These are phyloP conservation scores for Myrica gale DNA, from an alignment of 306 rosid species.

Conservation along the genomic window DNA sequence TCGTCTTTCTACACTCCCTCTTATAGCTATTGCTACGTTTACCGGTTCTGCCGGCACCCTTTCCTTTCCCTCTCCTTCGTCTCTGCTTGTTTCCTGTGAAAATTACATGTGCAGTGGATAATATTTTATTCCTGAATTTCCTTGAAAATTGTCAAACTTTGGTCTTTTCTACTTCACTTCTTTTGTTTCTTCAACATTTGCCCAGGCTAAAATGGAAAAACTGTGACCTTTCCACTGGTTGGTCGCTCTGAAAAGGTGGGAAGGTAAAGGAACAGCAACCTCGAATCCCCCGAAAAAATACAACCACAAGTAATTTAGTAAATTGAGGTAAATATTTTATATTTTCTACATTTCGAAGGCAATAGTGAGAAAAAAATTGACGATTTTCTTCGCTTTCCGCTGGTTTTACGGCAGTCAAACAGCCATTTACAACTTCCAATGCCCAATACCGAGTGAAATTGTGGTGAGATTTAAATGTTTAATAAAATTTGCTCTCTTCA, in stretches of 20 bases:
- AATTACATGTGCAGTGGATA: background rate
- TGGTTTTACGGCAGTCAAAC: background rate
- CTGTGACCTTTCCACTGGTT: background rate
- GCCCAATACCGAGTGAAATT: background rate
- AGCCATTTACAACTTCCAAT: background rate
- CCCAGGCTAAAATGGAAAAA: background rate
- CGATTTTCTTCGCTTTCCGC: background rate
- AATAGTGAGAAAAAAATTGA: background rate
- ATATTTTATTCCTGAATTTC: background rate
- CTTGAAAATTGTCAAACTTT: background rate
- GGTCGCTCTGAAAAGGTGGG: background rate
- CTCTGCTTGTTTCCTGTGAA: constrained; percentile 20
- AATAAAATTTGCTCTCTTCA: no score
- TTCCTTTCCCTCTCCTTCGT: background rate
- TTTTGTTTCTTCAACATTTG: background rate
- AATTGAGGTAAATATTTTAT: background rate
- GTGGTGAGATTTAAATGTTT: no score
- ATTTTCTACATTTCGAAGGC: background rate
- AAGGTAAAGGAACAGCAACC: background rate
- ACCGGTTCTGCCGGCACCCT: constrained; percentile 28
- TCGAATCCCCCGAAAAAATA: constrained; percentile 2
- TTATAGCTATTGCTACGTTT: constrained; percentile 43
- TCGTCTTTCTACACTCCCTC: constrained; percentile 83
- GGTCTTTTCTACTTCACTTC: background rate
- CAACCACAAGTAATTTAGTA: background rate